phyloP scores from a whole-genome alignment of 2,329 filamentous ascomycete genomes.

The Pseudocercospora crystallina region DNA sequence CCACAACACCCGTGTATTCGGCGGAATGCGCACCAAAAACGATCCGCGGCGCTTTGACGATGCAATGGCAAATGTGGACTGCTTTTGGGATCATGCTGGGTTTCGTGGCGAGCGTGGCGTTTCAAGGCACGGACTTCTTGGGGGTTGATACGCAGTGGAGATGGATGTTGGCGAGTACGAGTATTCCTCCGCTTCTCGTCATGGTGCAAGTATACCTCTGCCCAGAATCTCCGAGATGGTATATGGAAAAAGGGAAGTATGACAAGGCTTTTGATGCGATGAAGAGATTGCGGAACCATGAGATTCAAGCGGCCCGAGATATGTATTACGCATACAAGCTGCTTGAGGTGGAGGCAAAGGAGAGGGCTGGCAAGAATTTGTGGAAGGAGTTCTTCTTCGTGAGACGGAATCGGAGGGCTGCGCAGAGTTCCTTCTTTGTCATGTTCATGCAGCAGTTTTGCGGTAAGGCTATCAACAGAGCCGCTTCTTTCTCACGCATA shows the following conservation, averaged over 20 bases:
- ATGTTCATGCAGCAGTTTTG: constrained; percentile 38
- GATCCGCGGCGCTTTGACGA: constrained; percentile 46
- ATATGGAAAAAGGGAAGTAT: constrained; percentile 41
- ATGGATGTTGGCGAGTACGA: constrained; percentile 41
- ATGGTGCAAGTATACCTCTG: constrained; percentile 40
- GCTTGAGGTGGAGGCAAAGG: constrained; percentile 38
- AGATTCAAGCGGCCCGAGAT: constrained; percentile 42
- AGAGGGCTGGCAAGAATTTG: constrained; percentile 39
- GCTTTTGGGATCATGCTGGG: constrained; percentile 49
- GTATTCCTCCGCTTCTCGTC: constrained; percentile 34
- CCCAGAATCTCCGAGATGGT: constrained; percentile 43
- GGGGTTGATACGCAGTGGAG: constrained; percentile 28
- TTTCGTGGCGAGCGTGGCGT: constrained; percentile 41
- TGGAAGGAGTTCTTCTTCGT: constrained; percentile 38
- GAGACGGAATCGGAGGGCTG: constrained; percentile 34
- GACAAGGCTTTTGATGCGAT: constrained; percentile 39
- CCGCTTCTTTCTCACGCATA: neutral
- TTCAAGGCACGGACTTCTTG: constrained; percentile 32
- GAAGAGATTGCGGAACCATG: constrained; percentile 34
- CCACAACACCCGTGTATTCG: constrained; percentile 45
- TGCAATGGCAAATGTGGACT: constrained; percentile 48
- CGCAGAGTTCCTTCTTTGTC: constrained; percentile 34
- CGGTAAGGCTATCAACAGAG: too few species aligned
- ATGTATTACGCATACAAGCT: constrained; percentile 39
- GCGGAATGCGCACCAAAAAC: constrained; percentile 40